phyloP scores from a whole-genome alignment of 208 protist genomes.

The Crithidia thermophila region DNA sequence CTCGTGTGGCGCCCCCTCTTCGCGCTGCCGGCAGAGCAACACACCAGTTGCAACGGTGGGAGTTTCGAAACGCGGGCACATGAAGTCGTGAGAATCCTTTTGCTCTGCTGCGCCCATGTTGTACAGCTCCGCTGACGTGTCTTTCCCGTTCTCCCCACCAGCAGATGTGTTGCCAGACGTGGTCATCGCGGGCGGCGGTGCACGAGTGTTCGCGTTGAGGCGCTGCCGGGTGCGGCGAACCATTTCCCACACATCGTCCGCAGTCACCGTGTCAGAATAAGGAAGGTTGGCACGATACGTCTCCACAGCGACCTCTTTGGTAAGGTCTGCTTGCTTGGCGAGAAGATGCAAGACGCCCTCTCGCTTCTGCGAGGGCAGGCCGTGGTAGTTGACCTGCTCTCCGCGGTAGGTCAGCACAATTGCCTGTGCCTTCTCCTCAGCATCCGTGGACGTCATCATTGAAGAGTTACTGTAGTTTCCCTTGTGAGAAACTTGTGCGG shows the following conservation, averaged over 20 bases:
- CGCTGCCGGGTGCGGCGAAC: constrained; percentile 38
- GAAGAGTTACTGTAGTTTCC: no score
- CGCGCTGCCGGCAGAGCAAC: constrained; percentile 45
- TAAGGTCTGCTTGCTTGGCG: constrained; percentile 62
- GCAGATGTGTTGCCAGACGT: constrained; percentile 4
- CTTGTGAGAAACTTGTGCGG: no score
- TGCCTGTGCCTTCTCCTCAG: constrained; percentile 63
- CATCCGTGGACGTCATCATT: no score
- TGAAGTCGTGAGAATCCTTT: constrained; percentile 78
- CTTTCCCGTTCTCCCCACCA: constrained; percentile 3
- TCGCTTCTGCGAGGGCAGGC: constrained; percentile 64
- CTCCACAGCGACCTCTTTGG: constrained; percentile 49
- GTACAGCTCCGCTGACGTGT: constrained; percentile 50
- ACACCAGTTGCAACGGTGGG: constrained; percentile 40
- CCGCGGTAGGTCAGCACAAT: constrained; percentile 68
- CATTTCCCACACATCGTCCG: constrained; percentile 64
- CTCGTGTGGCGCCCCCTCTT: constrained; percentile 29
- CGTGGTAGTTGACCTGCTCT: constrained; percentile 76
- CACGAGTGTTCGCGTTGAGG: constrained; percentile 13
- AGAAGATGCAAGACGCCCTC: constrained; percentile 77
- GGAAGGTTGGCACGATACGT: constrained; percentile 77
- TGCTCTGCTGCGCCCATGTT: constrained; percentile 68
- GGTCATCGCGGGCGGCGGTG: neutral
- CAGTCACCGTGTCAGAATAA: constrained; percentile 32
- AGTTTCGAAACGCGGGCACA: constrained; percentile 69